phyloP scores from a whole-genome alignment of 192 early-diverging fungal genomes.

The Linderina pennispora region DNA sequence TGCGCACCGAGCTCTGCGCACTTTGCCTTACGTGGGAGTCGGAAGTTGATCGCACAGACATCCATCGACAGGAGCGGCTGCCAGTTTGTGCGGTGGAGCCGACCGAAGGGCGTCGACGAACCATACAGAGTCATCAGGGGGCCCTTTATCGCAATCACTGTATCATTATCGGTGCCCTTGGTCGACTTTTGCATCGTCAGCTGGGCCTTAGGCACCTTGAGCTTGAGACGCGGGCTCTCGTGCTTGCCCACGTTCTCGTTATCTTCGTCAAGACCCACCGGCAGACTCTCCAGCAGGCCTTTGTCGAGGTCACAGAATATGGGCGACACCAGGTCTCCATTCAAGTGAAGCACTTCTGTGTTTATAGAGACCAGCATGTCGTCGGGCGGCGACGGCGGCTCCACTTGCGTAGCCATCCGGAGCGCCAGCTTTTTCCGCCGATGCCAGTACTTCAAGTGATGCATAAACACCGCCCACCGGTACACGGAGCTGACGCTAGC shows the following conservation, averaged over 20 bases:
- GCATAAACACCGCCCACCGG: slow-evolving; percentile 45
- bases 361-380: slow-evolving; percentile 31
- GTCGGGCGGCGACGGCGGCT: slow-evolving; percentile 14
- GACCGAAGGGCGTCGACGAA: slow-evolving; percentile 25
- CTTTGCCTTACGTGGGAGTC: slow-evolving; percentile 28
- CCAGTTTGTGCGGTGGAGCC: slow-evolving; percentile 6
- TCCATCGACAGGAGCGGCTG: slow-evolving; percentile 37
- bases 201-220: slow-evolving; percentile 25
- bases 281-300: slow-evolving; percentile 9
- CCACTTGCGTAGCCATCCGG: slow-evolving; percentile 27
- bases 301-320: slow-evolving; percentile 28
- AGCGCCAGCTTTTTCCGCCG: slow-evolving; percentile 36
- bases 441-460: slow-evolving; percentile 39
- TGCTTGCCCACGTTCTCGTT: neutral
- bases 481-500: slow-evolving; percentile 36
- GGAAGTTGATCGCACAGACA: slow-evolving; percentile 13
- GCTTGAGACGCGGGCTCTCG: slow-evolving; percentile 28
- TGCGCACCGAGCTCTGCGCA: slow-evolving; percentile 16
- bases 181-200: slow-evolving; percentile 21
- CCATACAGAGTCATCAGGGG: slow-evolving; percentile 39
- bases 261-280: neutral
- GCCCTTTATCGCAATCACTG: slow-evolving; percentile 14
- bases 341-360: slow-evolving; percentile 31
- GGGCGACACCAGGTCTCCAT: slow-evolving; percentile 31
- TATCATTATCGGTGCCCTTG: slow-evolving; percentile 15